Percentiles rank a stretch among this genome's conserved stretches.
Conservation (phyloP, 441 rosid genomes). For the Erodium moschatum region DNA sequence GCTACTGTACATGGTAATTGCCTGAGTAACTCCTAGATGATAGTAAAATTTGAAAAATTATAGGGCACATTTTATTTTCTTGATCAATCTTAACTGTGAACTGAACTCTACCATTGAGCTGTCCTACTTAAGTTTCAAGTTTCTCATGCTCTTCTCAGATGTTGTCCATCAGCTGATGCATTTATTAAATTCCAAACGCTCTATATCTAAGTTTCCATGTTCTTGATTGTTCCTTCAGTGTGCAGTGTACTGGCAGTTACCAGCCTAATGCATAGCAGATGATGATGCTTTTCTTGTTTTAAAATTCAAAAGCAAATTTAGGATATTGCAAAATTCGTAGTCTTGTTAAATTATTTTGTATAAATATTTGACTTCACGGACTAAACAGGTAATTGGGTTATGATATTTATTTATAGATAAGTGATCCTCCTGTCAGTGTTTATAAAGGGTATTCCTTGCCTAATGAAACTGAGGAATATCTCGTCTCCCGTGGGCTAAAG, state of each 20-base stretch:
- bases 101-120: background rate
- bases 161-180: background rate
- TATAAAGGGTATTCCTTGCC: slow-evolving; percentile 59
- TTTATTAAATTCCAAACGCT: background rate
- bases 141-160: background rate
- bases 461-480: slow-evolving; percentile 50
- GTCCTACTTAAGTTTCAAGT: background rate
- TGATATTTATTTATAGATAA: slow-evolving; percentile 32
- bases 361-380: slow-evolving; percentile 1
- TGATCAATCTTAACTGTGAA: background rate
- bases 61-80: too few relatives aligned
- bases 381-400: background rate
- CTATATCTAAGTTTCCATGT: background rate
- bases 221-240: background rate
- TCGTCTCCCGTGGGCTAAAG: slow-evolving; percentile 55
- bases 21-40: too few relatives aligned
- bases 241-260: background rate
- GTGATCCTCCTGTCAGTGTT: slow-evolving; percentile 77
- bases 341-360: background rate
- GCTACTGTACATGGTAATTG: too few relatives aligned
- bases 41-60: too few relatives aligned
- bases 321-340: background rate
- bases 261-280: background rate
- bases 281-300: background rate
- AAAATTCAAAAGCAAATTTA: background rate